A percentile compares a stretch with the other conserved stretches of the same genome.
phyloP scores from a whole-genome alignment of 192 early-diverging fungal species.

The Backusella westeae region DNA sequence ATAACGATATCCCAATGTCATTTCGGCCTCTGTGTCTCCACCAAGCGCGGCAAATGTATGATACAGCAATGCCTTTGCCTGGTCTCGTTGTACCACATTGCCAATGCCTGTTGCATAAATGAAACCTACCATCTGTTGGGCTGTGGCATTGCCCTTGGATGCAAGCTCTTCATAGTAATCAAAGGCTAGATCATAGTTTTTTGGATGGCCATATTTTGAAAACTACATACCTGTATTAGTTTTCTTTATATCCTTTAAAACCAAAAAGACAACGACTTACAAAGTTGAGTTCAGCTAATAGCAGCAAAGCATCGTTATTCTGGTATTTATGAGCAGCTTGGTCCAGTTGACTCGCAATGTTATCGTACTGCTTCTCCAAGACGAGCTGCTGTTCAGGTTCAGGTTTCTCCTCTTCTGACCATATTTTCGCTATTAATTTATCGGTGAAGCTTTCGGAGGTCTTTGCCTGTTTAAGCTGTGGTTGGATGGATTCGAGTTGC shows the following conservation, averaged over 20 bases:
- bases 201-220: conserved; percentile 53
- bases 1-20: conserved; percentile 85
- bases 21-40: conserved; percentile 71
- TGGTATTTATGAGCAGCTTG: conserved; percentile 44
- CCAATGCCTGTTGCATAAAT: conserved; percentile 92
- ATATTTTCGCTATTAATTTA: background rate
- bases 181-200: conserved; percentile 62
- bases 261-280: conserved; percentile 44
- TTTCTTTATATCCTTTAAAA: too few relatives aligned
- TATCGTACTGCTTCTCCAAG: background rate
- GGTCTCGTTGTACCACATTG: conserved; percentile 56
- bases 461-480: background rate
- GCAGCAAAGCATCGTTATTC: conserved; percentile 57
- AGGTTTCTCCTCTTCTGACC: background rate
- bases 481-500: conserved; percentile 8
- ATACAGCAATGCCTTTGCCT: conserved; percentile 74
- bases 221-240: conserved; percentile 38
- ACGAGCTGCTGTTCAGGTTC: background rate
- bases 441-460: background rate
- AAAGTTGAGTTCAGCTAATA: conserved; percentile 72
- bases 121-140: conserved; percentile 88
- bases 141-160: conserved; percentile 73
- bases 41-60: conserved; percentile 80
- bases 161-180: conserved; percentile 63
- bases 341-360: conserved; percentile 43